phyloP scores from a whole-genome alignment of 1,139 yeast genomes.

The Lodderomyces metapsilosis region DNA sequence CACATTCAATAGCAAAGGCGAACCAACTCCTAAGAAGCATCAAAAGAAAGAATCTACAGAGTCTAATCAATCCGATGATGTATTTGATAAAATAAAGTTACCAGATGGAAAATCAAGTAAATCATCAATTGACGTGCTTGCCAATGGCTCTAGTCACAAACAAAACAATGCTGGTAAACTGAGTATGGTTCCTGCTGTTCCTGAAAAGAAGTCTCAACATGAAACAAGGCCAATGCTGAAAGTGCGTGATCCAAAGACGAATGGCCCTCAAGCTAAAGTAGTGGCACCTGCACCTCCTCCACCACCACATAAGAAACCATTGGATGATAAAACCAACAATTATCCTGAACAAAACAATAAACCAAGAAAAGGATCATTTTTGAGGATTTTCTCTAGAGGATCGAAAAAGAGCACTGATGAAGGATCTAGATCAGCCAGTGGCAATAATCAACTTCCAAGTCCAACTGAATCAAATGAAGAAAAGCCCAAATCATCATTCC shows the following conservation, averaged over 20 bases:
- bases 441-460: constrained; percentile 33
- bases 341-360: constrained; percentile 21
- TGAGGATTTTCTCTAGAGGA: constrained; percentile 65
- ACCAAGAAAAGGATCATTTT: constrained; percentile 48
- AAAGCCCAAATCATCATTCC: constrained; percentile 31
- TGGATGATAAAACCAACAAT: constrained; percentile 33
- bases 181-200: neutral
- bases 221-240: constrained; percentile 25
- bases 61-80: constrained; percentile 21
- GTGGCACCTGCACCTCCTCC: constrained; percentile 18
- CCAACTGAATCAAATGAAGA: constrained; percentile 39
- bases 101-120: constrained; percentile 29
- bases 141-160: constrained; percentile 10
- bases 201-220: neutral
- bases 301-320: constrained; percentile 22
- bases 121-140: constrained; percentile 16
- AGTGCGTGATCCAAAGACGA: constrained; percentile 21
- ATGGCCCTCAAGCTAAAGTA: constrained; percentile 11
- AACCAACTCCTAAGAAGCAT: constrained; percentile 21
- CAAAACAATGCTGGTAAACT: constrained; percentile 13
- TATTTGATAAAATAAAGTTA: constrained; percentile 45
- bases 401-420: constrained; percentile 34
- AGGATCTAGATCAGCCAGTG: constrained; percentile 1
- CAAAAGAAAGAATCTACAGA: constrained; percentile 17
- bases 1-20: constrained; percentile 37